Evolutionary conservation across 2,329 filamentous ascomycete genomes (phyloP).

Genomic region (Trichoderma atroviride): DNA sequence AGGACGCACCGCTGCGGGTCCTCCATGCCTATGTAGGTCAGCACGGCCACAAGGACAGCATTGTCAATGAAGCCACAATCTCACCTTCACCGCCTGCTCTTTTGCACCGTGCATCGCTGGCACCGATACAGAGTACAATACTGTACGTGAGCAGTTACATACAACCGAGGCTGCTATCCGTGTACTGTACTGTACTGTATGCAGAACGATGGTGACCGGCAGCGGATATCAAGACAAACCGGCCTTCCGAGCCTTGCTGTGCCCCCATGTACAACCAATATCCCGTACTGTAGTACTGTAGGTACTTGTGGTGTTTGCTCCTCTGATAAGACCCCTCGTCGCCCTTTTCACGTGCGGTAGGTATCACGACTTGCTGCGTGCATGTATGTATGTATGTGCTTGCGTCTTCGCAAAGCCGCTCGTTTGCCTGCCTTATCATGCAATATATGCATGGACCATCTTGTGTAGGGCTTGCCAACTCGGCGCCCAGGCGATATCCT

Average conservation of each 20-base stretch:
- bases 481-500: background rate
- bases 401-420: background rate
- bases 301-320: background rate
- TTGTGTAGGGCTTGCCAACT: conserved; percentile 6
- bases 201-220: background rate
- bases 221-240: conserved; percentile 5
- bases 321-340: background rate
- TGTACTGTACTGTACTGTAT: background rate
- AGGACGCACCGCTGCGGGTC: conserved; percentile 12
- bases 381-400: background rate
- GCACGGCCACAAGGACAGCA: conserved; percentile 12
- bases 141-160: background rate
- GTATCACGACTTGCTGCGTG: background rate
- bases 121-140: background rate
- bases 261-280: background rate
- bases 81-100: conserved; percentile 11
- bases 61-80: conserved; percentile 5
- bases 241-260: background rate
- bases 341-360: background rate
- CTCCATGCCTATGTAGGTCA: background rate
- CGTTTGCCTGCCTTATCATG: conserved; percentile 1
- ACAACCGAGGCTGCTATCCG: background rate
- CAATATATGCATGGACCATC: background rate
- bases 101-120: conserved; percentile 2
- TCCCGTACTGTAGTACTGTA: background rate